Base-by-base conservation (phyloP, 176 grass and related monocot genomes). In the Oryza meridionalis region DNA sequence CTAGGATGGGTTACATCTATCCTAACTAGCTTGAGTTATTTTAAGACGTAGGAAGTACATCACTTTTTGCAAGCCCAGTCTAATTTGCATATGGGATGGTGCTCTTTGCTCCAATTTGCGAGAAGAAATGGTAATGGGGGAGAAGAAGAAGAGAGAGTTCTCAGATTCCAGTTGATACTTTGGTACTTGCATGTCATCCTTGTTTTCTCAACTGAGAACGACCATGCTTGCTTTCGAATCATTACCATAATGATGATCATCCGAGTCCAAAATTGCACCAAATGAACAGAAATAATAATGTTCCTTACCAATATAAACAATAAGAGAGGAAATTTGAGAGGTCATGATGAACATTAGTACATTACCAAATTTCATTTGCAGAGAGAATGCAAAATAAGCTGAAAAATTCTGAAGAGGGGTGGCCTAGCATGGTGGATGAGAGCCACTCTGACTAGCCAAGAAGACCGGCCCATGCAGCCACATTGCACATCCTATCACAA, bases 371-470 rank as follows among this genome's bases (percentile, higher is more conserved):
- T 49, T 11, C 31, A 66, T 19, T 43, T 3, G 58, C 25, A 25
- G 21, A 61, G 82, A 55, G 19, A 73, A 25, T 11, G 42, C 17
- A 1, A 14, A 24, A 24, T 40, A 40, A 40, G 38, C 38, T 40
- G 38, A 40, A 40, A 17, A 69, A 19, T 12, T 17, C 3, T 9
- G 83, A 86, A 73, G 78, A 82, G 88, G 58, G 45, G 73, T 38
- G 32, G 51, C 85, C 89, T 91, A 55, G 81, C 89, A 91, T 91
- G 89, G 81, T 50, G 53, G 89, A 88, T 38, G 85, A 88, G 81
- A 91, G 89, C 85, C 76, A 35, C 81, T 81, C 85, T 88, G 85
- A 53, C 11, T 87, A 91, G 81, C 89, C 85, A 88, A 88, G 81
- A 91, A 81, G 76, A 84, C 81, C 19, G 0, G 77, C 89, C 89